Base-by-base conservation (phyloP, 2,329 filamentous ascomycete species). In the Ceratocystis diversiconidia region DNA sequence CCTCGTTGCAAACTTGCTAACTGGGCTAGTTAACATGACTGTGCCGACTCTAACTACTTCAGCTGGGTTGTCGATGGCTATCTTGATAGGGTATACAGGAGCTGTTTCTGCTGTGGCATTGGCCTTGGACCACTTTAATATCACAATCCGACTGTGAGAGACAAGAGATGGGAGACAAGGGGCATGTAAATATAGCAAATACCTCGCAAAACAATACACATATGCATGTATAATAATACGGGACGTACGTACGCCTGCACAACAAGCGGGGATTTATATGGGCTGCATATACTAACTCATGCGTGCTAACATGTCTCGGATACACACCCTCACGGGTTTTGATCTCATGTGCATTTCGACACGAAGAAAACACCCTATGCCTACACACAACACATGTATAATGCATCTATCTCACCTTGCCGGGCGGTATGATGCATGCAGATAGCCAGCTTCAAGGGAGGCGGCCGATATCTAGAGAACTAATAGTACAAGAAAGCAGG, bases 11-110 rank as follows among this genome's bases (percentile, higher is more conserved):
- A 99, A 99, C 72, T 75, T 99, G 60, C 75, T 96, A 68, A 99
- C 94, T 0, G 94, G 94, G 0, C 73, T 90, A 17, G 87, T 97
- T 64, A 99, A 99, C 73, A 79, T 99, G 80, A 89, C 86, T 3
- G 75, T 97, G 65, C 86, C 87, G 48, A 99, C 94, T 2, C 76
- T 97, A 69, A 82, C 92, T 72, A 84, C 88, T 69, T 80, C 79
- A 3, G 82, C 83, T 7, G 71, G 81, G 2, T 74, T 77, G 65
- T 84, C 91, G 0, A 89, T 96, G 84, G 85, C 74, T 0, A 84
- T 96, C 43, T 74, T 99, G 69, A 75, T 90, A 25, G 82, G 74
- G 4, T 97, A 97, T 74, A 86, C 86, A 62, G 81, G 78, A 1
- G 76, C 80, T 0, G 68, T 96, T 57, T 87, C 89, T 0, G 82